These are phyloP conservation scores for Cladosporium sp. DNA, from an alignment of 2,329 filamentous ascomycete species.

Conservation along the genomic window DNA sequence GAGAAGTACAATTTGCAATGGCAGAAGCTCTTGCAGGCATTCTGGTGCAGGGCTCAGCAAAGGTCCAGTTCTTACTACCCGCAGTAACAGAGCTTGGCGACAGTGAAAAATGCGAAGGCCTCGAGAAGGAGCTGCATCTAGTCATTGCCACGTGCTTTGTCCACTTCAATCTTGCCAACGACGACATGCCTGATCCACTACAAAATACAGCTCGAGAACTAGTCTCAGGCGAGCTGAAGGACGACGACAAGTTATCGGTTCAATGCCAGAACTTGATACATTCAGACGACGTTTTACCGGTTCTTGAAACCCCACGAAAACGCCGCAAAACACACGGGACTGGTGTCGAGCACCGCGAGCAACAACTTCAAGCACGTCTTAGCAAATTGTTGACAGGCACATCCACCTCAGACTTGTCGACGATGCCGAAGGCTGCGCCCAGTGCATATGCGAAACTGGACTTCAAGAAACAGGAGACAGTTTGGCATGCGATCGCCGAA, in stretches of 20 bases:
- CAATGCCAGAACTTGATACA: not conserved
- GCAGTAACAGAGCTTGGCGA: conserved; percentile 22
- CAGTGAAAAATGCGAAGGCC: conserved; percentile 24
- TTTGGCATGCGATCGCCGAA: conserved; percentile 32
- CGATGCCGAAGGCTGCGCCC: conserved; percentile 26
- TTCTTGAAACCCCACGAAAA: not conserved
- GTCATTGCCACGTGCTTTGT: not conserved
- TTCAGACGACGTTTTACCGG: not conserved
- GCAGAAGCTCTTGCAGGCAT: not conserved
- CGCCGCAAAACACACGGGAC: not conserved
- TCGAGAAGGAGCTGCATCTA: conserved; percentile 21
- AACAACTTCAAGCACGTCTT: conserved; percentile 11
- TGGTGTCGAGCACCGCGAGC: not conserved
- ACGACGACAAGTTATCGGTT: not conserved
- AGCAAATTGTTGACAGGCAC: conserved; percentile 26
- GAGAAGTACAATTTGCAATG: not conserved
- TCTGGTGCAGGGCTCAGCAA: conserved; percentile 21
- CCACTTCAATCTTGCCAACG: not conserved
- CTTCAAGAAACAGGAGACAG: conserved; percentile 27
- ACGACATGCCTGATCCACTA: not conserved
- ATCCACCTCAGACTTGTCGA: conserved; percentile 25
- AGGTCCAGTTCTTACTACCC: conserved; percentile 27
- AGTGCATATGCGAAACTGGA: conserved; percentile 28
- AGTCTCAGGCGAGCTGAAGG: not conserved
- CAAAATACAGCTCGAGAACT: not conserved